Evolutionary conservation across 2,329 filamentous ascomycete species (phyloP), one percentile per base, ranked within the genome.

Genomic region (Clonostachys rosea): DNA sequence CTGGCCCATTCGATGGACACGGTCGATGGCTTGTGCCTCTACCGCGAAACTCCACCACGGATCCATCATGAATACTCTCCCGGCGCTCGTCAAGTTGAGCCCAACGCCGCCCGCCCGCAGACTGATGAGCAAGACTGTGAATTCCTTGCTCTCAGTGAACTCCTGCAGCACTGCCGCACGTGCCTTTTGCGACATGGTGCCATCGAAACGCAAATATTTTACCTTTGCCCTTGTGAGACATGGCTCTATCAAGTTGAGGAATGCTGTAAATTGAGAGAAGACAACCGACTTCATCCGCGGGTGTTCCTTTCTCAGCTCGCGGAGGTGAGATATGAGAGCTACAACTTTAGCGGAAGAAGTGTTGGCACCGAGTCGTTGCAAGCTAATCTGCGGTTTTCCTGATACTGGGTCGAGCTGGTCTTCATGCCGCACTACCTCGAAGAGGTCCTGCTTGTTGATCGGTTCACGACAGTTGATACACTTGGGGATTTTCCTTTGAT

Each of bases 1-100:
- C 65, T 99, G 94, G 0, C 94, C 94, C 89, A 99, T 96, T 9
- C 94, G 83, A 71, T 99, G 94, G 34, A 99, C 91, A 2, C 94
- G 89, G 70, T 99, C 94, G 59, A 99, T 97, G 9, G 94, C 94
- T 67, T 99, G 94, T 6, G 91, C 90, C 68, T 99, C 94, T 12
- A 97, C 86, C 0, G 94, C 91, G 66, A 92, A 99, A 61, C 89
- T 95, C 94, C 94, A 99, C 94, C 94, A 99, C 0, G 94, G 94
- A 66, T 99, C 94, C 94, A 99, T 97, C 88, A 99, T 95, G 70
- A 87, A 99, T 6, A 99, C 95, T 46, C 89, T 76, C 53, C 86
- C 89, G 6, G 94, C 94, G 54, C 84, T 85, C 1, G 92, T 97
- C 51, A 99, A 68, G 61, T 99, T 99, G 40, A 99, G 74, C 0